A percentile compares a stretch with the other conserved stretches of the same genome.
These are phyloP conservation scores for Pythium rhizo-oryzae DNA, from an alignment of 352 stramenopile species.

Conservation along the genomic window DNA sequence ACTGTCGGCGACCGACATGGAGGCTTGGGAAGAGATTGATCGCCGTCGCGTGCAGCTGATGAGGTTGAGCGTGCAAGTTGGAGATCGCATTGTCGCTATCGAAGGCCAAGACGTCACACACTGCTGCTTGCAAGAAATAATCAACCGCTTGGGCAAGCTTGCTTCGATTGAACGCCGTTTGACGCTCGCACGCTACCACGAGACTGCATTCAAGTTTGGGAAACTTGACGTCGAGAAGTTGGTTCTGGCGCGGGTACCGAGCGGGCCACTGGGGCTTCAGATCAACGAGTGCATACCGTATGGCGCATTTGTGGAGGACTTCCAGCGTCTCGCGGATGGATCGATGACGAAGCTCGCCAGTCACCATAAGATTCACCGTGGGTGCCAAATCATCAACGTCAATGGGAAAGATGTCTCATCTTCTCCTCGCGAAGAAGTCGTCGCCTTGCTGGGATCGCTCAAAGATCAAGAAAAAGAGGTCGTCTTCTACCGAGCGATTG, in stretches of 20 bases:
- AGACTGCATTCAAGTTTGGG: conserved; percentile 27
- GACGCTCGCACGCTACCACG: conserved; percentile 59
- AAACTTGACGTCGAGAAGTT: conserved; percentile 61
- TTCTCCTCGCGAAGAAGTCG: conserved; percentile 38
- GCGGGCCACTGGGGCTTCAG: conserved; percentile 49
- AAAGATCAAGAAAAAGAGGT: conserved; percentile 60
- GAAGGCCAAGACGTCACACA: conserved; percentile 53
- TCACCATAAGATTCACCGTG: conserved; percentile 44
- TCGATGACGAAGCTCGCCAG: conserved; percentile 39
- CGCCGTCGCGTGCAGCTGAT: conserved; percentile 37
- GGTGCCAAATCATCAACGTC: conserved; percentile 58
- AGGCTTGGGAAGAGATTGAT: conserved; percentile 37
- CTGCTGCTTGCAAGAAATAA: conserved; percentile 45
- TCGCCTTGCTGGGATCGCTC: conserved; percentile 35
- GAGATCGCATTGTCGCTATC: conserved; percentile 56
- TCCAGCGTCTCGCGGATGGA: conserved; percentile 45
- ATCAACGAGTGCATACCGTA: conserved; percentile 47
- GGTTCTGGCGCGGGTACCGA: conserved; percentile 39
- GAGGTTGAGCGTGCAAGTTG: conserved; percentile 37
- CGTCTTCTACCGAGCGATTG: conserved; percentile 48
- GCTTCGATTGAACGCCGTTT: conserved; percentile 37
- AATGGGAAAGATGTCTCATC: conserved; percentile 56
- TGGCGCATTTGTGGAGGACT: conserved; percentile 51
- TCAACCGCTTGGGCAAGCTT: conserved; percentile 47
- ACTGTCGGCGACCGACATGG: conserved; percentile 28